Evolutionary conservation across 1,139 yeast species (phyloP), one percentile per base, ranked within the genome.

Genomic region (Kodamaea plutei): DNA sequence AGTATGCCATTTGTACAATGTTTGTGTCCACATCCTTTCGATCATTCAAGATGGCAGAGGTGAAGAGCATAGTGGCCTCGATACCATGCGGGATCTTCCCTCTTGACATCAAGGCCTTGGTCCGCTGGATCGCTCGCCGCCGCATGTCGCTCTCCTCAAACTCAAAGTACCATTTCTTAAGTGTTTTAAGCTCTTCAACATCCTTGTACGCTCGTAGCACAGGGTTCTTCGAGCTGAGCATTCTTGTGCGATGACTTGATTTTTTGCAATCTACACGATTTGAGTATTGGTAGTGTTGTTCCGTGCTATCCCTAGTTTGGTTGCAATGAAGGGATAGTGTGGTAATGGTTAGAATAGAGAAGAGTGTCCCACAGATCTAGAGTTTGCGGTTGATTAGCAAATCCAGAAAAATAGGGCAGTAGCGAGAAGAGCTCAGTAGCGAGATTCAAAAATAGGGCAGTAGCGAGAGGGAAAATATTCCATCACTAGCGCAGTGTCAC

Each of bases 101-200:
- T 34, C 73, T 48, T 5, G 69, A 56, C 14, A 48, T 44, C 26
- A 63, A 46, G 1, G 64, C 62, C 30, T 56, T 53, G 3, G 83
- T 93, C 31, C 73, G 53, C 12, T 48, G 48, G 25, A 78, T 61
- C 6, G 69, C 73, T 25, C 55, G 40, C 20, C 21, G 35, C 36
- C 60, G 45, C 13, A 38, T 33, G 30, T 63, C 71, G 2, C 36
- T 40, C 1, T 41, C 51, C 15, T 48, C 38, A 13, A 54, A 55
- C 20, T 68, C 61, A 45, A 72, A 84, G 47, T 84, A 80, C 74
- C 83, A 73, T 8, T 59, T 58, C 35, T 75, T 72, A 24, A 87
- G 64, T 25, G 54, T 55, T n/a, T 56, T 45, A 9, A 84, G 56
- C 33, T 83, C 93, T 1, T 56, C 53, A 2, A 52, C 47, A 8